These are phyloP conservation scores for Elsinoe ampelina DNA, from an alignment of 2,329 filamentous ascomycete genomes.

Conservation along the genomic window DNA sequence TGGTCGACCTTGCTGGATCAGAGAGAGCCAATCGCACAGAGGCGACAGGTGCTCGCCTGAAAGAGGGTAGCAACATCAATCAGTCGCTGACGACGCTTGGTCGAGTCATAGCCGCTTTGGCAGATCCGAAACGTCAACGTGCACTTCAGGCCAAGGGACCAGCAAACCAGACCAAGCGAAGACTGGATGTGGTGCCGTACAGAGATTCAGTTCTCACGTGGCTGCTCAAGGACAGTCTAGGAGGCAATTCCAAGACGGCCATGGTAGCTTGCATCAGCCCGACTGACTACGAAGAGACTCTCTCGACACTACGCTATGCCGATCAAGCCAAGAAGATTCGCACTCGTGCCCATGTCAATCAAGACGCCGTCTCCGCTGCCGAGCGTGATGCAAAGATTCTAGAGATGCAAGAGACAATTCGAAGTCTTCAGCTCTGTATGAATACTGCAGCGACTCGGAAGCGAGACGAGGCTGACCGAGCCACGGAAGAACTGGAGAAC, in stretches of 20 bases:
- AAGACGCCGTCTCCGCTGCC: conserved; percentile 84
- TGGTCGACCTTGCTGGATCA: conserved; percentile 90
- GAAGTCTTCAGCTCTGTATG: conserved; percentile 66
- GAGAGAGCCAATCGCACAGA: conserved; percentile 94
- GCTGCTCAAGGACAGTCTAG: conserved; percentile 90
- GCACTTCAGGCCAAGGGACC: conserved; percentile 41
- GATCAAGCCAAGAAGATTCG: conserved; percentile 97
- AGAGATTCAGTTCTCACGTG: conserved; percentile 76
- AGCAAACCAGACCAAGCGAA: conserved; percentile 36
- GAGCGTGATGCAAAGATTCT: conserved; percentile 90
- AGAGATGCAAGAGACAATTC: conserved; percentile 93
- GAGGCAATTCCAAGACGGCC: conserved; percentile 94
- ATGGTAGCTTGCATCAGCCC: conserved; percentile 98
- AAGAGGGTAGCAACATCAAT: conserved; percentile 97
- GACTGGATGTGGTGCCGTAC: conserved; percentile 64
- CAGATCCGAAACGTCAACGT: conserved; percentile 51
- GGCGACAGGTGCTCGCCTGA: conserved; percentile 79
- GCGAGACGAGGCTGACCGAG: conserved; percentile 60
- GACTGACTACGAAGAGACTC: conserved; percentile 91
- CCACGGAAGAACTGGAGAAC: conserved; percentile 80
- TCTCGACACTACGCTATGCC: conserved; percentile 91
- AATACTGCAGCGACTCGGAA: conserved; percentile 52
- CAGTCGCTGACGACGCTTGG: conserved; percentile 94
- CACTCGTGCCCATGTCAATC: conserved; percentile 87
- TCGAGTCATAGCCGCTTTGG: conserved; percentile 86